These are phyloP conservation scores for Eucalyptus microcorys DNA, from an alignment of 345 rosid species.

Conservation along the genomic window DNA sequence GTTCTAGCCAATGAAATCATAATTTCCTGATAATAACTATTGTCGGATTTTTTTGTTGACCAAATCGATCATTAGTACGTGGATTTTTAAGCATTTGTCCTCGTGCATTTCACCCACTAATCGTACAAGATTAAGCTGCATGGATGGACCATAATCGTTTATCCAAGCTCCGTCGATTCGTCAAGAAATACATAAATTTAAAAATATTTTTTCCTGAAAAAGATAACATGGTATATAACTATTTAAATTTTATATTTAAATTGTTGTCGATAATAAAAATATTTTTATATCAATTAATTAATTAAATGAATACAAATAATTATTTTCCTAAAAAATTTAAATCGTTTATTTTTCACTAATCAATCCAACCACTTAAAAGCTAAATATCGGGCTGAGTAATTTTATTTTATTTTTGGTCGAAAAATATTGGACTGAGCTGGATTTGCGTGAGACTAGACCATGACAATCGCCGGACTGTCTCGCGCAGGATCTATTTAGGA, in stretches of 20 bases:
- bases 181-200: accelerated
- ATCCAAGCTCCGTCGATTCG: neutral
- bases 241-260: too few species aligned
- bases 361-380: neutral
- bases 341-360: neutral
- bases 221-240: too few species aligned
- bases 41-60: neutral
- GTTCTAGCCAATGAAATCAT: neutral
- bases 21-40: neutral
- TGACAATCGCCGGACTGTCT: neutral
- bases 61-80: too few species aligned
- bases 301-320: neutral
- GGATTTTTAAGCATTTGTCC: neutral
- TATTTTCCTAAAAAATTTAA: accelerated
- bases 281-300: accelerated
- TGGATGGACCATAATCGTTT: accelerated
- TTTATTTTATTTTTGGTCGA: too few species aligned
- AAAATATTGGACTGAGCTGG: neutral
- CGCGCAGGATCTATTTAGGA: neutral
- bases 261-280: neutral
- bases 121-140: neutral
- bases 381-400: neutral
- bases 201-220: accelerated
- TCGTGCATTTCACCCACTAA: neutral
- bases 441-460: neutral